Evolutionary conservation across 768 basidiomycete genomes (phyloP).

Genomic region (Pulveroboletus frians): DNA sequence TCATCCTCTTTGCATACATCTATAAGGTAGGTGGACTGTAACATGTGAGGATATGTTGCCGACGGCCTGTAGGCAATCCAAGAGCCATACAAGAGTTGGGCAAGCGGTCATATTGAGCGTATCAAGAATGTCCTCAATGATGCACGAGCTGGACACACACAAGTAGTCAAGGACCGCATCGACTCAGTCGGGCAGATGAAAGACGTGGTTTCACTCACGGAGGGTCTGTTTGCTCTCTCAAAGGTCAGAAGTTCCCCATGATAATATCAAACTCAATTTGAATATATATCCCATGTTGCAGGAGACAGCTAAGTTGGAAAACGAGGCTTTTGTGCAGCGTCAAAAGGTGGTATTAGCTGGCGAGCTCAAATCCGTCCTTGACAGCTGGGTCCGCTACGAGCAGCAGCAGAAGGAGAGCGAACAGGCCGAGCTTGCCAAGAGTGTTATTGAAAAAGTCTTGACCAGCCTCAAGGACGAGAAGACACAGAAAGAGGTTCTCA

Average conservation of each 20-base stretch:
- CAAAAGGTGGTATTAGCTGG: constrained; percentile 83
- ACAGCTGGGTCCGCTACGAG: constrained; percentile 98
- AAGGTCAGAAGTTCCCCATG: constrained; percentile 49
- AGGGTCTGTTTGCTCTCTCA: constrained; percentile 86
- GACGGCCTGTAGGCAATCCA: constrained; percentile 52
- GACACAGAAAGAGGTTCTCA: constrained; percentile 79
- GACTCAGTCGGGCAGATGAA: constrained; percentile 89
- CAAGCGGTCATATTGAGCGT: constrained; percentile 77
- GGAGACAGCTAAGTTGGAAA: constrained; percentile 91
- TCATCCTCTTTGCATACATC: constrained; percentile 77
- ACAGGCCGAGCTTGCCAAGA: constrained; percentile 86
- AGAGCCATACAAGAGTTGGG: constrained; percentile 91
- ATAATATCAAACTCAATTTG: background rate
- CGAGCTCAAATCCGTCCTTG: constrained; percentile 91
- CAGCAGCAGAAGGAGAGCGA: constrained; percentile 95
- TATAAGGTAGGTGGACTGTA: constrained; percentile 54
- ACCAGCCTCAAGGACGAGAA: constrained; percentile 81
- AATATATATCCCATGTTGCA: constrained; percentile 23
- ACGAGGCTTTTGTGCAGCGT: constrained; percentile 81
- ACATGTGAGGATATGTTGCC: background rate
- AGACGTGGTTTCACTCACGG: constrained; percentile 88
- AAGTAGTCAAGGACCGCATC: constrained; percentile 91
- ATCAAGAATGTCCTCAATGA: constrained; percentile 77
- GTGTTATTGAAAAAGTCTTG: constrained; percentile 84
- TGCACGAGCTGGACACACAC: constrained; percentile 85